These are phyloP conservation scores for Diaporthe caulivora DNA, from an alignment of 2,329 filamentous ascomycete species.

Conservation along the genomic window DNA sequence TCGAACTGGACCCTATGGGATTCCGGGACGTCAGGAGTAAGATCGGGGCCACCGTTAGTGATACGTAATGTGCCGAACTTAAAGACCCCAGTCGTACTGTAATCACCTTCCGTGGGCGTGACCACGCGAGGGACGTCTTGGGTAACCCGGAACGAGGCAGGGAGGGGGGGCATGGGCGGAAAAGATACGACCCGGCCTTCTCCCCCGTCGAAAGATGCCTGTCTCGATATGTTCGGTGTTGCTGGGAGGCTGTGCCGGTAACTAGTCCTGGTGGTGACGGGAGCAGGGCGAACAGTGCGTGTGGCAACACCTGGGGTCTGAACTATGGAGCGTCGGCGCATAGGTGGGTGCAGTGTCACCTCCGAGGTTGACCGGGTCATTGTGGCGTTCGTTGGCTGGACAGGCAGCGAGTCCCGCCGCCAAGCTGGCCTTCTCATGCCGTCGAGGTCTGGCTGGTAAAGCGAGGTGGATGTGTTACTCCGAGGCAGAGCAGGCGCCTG, in stretches of 20 bases:
- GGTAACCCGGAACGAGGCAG: slow-evolving; percentile 39
- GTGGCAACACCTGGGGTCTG: slow-evolving; percentile 65
- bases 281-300: slow-evolving; percentile 46
- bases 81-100: slow-evolving; percentile 71
- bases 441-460: slow-evolving; percentile 41
- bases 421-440: slow-evolving; percentile 51
- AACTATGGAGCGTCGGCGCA: slow-evolving; percentile 61
- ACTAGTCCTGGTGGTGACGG: slow-evolving; percentile 46
- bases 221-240: slow-evolving; percentile 53
- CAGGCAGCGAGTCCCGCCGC: slow-evolving; percentile 51
- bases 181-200: slow-evolving; percentile 51
- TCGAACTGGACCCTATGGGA: slow-evolving; percentile 1
- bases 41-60: slow-evolving; percentile 69
- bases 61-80: slow-evolving; percentile 73
- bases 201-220: slow-evolving; percentile 55
- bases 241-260: slow-evolving; percentile 54
- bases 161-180: slow-evolving; percentile 47
- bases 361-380: slow-evolving; percentile 61
- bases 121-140: slow-evolving; percentile 52
- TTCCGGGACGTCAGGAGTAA: slow-evolving; percentile 52
- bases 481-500: slow-evolving; percentile 18
- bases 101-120: slow-evolving; percentile 68
- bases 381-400: slow-evolving; percentile 44
- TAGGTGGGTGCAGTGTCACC: slow-evolving; percentile 59
- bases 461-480: slow-evolving; percentile 26